Conservation (phyloP, 106 monocot genomes). For the Hemerocallis citrina region DNA sequence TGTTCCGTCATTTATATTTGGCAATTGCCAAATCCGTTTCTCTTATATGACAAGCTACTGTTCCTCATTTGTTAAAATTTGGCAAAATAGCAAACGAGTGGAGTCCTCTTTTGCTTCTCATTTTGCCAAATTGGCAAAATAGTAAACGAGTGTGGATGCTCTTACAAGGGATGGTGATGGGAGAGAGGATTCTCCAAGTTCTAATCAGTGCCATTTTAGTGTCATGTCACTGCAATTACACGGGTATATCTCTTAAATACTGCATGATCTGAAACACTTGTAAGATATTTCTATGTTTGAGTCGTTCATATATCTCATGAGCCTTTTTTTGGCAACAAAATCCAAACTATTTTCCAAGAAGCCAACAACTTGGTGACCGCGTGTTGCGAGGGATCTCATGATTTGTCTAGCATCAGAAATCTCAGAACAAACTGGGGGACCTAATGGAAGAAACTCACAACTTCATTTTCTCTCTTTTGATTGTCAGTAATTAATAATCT, state of each 20-base stretch:
- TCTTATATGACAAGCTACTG: too few species aligned
- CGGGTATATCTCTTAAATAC: constrained; percentile 35
- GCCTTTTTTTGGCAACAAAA: constrained; percentile 26
- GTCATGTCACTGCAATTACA: constrained; percentile 82
- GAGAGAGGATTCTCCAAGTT: constrained; percentile 12
- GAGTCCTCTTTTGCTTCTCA: too few species aligned
- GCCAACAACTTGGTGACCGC: constrained; percentile 73
- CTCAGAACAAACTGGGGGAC: constrained; percentile 30
- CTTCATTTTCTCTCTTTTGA: constrained; percentile 21
- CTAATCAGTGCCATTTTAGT: constrained; percentile 69
- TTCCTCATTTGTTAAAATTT: too few species aligned
- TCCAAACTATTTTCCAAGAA: constrained; percentile 92
- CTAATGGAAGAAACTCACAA: constrained; percentile 33
- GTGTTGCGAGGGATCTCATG: constrained; percentile 63
- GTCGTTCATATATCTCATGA: constrained; percentile 1
- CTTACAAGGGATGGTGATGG: constrained; percentile 22
- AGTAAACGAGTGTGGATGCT: too few species aligned
- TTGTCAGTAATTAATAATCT: not conserved
- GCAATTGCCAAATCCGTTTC: too few species aligned
- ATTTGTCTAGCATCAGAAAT: constrained; percentile 73
- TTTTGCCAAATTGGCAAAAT: too few species aligned
- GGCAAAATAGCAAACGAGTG: too few species aligned
- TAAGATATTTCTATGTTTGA: not conserved
- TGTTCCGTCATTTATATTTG: too few species aligned
- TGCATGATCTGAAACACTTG: not conserved